A percentile compares a stretch with the other conserved stretches of the same genome.
These are phyloP conservation scores for Eucalyptus virginea DNA, from an alignment of 345 rosid species.

Conservation along the genomic window DNA sequence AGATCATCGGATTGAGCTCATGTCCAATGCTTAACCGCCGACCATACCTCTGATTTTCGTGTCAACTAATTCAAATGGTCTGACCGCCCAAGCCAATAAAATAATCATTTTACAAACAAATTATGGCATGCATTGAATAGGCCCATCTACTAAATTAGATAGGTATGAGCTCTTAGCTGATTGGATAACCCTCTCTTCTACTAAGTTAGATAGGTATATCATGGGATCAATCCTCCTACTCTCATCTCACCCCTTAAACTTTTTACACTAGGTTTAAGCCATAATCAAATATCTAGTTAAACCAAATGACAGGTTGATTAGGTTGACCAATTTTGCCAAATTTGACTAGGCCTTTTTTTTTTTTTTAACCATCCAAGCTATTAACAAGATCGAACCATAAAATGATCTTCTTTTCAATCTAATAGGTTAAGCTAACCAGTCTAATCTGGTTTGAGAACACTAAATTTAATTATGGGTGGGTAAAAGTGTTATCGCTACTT, in stretches of 20 bases:
- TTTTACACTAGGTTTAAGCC: background rate
- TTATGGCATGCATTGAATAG: no score
- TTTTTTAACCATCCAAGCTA: background rate
- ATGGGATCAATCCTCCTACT: background rate
- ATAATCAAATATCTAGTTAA: background rate
- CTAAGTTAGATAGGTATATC: background rate
- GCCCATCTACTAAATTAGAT: no score
- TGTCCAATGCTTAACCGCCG: no score
- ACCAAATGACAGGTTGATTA: accelerated
- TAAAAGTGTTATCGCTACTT: background rate
- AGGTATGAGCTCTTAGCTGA: no score
- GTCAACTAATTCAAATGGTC: no score
- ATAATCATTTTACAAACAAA: no score
- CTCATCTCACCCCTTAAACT: background rate
- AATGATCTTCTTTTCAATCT: background rate
- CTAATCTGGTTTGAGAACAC: background rate
- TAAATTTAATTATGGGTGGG: background rate
- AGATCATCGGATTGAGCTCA: no score
- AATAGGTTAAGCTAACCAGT: background rate
- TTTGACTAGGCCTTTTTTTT: no score
- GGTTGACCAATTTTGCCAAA: no score
- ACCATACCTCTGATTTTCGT: no score
- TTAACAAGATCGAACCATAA: background rate
- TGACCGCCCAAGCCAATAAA: no score
- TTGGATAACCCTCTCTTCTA: background rate